phyloP scores from a whole-genome alignment of 169 alveolate species.

The Cryptosporidium viatorum region DNA sequence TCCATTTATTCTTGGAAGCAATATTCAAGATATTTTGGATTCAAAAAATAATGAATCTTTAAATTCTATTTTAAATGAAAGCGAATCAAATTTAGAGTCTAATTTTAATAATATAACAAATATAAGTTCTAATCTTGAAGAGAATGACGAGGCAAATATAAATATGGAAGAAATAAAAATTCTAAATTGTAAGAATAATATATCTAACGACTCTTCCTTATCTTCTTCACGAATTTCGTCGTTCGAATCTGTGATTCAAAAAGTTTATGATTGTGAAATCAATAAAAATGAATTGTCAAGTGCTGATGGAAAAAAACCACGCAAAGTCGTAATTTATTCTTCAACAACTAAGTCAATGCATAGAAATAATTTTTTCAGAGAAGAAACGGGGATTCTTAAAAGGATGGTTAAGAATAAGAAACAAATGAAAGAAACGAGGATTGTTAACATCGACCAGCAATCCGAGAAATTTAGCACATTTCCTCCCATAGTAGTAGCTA shows the following conservation, averaged over 20 bases:
- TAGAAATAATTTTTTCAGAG: neutral
- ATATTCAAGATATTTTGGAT: neutral
- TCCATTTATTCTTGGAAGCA: conserved; percentile 7
- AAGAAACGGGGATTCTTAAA: conserved; percentile 18
- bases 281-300: neutral
- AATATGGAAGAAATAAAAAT: neutral
- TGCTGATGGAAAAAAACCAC: neutral
- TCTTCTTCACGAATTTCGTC: conserved; percentile 63
- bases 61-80: neutral
- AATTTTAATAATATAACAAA: neutral
- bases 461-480: neutral
- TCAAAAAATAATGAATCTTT: conserved; percentile 1
- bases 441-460: conserved; percentile 11
- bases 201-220: conserved; percentile 7
- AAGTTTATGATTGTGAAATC: neutral
- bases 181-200: neutral
- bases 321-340: conserved; percentile 25
- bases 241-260: conserved; percentile 19
- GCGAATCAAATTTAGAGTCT: neutral
- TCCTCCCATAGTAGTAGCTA: conserved; percentile 5
- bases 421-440: conserved; percentile 27
- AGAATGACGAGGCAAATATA: neutral
- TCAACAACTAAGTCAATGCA: conserved; percentile 4
- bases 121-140: neutral
- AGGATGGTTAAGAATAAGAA: conserved; percentile 9